Conservation (phyloP, 306 rosid species). For the Cicer cuneatum region DNA sequence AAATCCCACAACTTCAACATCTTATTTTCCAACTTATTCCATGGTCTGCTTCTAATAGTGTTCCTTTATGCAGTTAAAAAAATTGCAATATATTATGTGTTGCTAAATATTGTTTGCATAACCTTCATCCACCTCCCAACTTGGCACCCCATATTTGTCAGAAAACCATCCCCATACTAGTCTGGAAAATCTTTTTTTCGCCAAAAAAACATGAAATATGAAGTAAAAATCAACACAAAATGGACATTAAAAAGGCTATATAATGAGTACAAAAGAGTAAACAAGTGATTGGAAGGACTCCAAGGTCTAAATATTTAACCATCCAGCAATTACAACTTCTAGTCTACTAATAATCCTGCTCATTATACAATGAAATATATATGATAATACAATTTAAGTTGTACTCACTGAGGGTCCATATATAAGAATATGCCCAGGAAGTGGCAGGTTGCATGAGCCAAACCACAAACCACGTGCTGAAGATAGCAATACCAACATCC, state of each 20-base stretch:
- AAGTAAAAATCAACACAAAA: constrained; percentile 6
- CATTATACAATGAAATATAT: constrained; percentile 19
- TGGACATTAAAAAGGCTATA: constrained; percentile 1
- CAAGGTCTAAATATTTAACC: constrained; percentile 15
- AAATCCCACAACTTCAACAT: no score
- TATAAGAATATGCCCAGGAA: constrained; percentile 88
- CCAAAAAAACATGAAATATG: neutral
- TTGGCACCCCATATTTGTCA: constrained; percentile 11
- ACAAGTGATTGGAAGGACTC: constrained; percentile 10
- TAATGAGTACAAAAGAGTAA: constrained; percentile 24
- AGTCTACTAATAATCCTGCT: constrained; percentile 24
- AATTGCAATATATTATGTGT: no score
- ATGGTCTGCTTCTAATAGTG: no score
- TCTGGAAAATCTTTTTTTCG: neutral
- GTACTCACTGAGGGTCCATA: constrained; percentile 92
- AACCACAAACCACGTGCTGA: constrained; percentile 79
- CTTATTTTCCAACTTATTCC: no score
- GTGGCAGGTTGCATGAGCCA: constrained; percentile 70
- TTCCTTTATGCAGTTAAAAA: no score
- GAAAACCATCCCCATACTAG: constrained; percentile 22
- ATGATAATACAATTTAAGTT: constrained; percentile 27
- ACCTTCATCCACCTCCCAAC: neutral
- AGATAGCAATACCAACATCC: constrained; percentile 75
- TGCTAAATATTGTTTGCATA: no score
- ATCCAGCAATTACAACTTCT: constrained; percentile 24